Percentiles rank a stretch among this genome's conserved stretches.
Conservation (phyloP, 495 filamentous ascomycete genomes). For the Podospora comata region DNA sequence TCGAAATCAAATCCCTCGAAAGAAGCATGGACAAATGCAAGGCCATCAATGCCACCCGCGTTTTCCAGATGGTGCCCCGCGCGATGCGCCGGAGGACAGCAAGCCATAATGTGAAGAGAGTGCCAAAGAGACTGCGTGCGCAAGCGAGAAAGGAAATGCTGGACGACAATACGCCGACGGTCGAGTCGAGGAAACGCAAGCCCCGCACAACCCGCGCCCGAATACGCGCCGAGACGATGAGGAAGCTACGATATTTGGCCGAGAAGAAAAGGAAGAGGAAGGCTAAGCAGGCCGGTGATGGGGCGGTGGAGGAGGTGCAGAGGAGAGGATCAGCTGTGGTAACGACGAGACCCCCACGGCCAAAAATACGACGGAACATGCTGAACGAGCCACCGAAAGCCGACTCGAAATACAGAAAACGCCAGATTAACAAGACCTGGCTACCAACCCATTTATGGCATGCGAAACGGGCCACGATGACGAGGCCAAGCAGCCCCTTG, state of each 20-base stretch:
- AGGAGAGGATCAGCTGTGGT: slow-evolving; percentile 24
- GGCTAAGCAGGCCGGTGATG: slow-evolving; percentile 36
- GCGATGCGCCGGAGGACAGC: slow-evolving; percentile 81
- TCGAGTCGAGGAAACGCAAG: slow-evolving; percentile 67
- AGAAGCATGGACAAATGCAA: slow-evolving; percentile 72
- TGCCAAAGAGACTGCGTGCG: slow-evolving; percentile 72
- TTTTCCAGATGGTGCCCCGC: slow-evolving; percentile 86
- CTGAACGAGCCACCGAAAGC: slow-evolving; percentile 64
- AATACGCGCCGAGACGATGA: slow-evolving; percentile 78
- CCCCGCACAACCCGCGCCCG: slow-evolving; percentile 63
- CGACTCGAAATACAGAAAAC: slow-evolving; percentile 73
- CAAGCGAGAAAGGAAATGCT: slow-evolving; percentile 78
- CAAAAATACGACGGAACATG: slow-evolving; percentile 67
- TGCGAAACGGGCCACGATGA: slow-evolving; percentile 88
- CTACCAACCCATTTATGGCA: slow-evolving; percentile 93
- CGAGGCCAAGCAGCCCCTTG: slow-evolving; percentile 67
- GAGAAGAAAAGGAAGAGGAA: slow-evolving; percentile 55
- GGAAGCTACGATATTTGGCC: slow-evolving; percentile 64
- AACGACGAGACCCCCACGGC: slow-evolving; percentile 46
- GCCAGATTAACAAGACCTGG: slow-evolving; percentile 88
- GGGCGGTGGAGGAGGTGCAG: slow-evolving; percentile 3
- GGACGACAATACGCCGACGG: slow-evolving; percentile 88
- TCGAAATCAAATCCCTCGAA: slow-evolving; percentile 83
- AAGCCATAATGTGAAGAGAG: slow-evolving; percentile 88
- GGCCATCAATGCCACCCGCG: slow-evolving; percentile 62